phyloP scores from a whole-genome alignment of 345 rosid species.

The Cochlearia excelsa region DNA sequence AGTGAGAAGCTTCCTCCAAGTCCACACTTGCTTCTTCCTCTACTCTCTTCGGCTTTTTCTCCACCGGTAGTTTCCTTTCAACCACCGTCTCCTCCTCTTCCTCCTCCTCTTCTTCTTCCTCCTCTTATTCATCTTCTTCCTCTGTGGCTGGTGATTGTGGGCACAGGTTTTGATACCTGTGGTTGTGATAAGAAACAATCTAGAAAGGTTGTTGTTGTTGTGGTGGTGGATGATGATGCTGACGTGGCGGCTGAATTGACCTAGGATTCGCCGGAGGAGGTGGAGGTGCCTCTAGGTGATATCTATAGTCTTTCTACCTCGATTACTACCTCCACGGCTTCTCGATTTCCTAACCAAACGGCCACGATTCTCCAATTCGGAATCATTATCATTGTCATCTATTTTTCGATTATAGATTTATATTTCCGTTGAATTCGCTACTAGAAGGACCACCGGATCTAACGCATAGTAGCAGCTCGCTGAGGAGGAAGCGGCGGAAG shows the following conservation, averaged over 20 bases:
- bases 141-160: slow-evolving; percentile 26
- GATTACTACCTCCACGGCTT: slow-evolving; percentile 40
- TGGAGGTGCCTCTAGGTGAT: slow-evolving; percentile 18
- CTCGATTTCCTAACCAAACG: slow-evolving; percentile 53
- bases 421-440: slow-evolving; percentile 42
- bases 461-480: slow-evolving; percentile 73
- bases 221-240: no score
- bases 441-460: slow-evolving; percentile 41
- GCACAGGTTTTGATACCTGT: slow-evolving; percentile 38
- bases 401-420: slow-evolving; percentile 59
- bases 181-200: slow-evolving; percentile 51
- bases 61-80: slow-evolving; percentile 36
- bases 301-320: slow-evolving; percentile 16
- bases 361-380: slow-evolving; percentile 40
- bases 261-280: slow-evolving; percentile 28
- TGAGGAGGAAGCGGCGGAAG: slow-evolving; percentile 44
- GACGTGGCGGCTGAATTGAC: slow-evolving; percentile 31
- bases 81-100: slow-evolving; percentile 33
- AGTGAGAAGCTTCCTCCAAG: no score
- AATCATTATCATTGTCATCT: slow-evolving; percentile 50
- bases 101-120: slow-evolving; percentile 25
- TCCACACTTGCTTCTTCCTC: slow-evolving; percentile 37
- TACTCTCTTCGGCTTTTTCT: slow-evolving; percentile 40
- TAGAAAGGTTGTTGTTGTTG: slow-evolving; percentile 36
- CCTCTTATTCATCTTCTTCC: slow-evolving; percentile 28